Conservation (phyloP, 768 basidiomycete genomes). For the Boletus insuetus region DNA sequence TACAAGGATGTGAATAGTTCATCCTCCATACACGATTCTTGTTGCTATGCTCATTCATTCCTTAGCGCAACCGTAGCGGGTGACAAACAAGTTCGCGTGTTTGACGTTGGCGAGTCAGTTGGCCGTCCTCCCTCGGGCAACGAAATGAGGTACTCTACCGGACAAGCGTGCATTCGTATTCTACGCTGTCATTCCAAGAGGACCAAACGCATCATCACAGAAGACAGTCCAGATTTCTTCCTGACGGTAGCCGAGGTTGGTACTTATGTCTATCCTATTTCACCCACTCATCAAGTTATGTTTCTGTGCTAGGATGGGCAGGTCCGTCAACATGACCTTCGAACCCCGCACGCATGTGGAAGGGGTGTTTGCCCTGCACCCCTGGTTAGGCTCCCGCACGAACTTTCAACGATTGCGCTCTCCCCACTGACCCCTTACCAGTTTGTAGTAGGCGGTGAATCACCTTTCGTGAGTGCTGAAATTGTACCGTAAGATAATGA, state of each 20-base stretch:
- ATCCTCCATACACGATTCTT: constrained; percentile 11
- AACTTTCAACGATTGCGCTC: constrained; percentile 70
- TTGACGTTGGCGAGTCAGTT: constrained; percentile 56
- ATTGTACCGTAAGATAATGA: not conserved
- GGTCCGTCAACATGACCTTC: constrained; percentile 84
- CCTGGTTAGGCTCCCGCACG: constrained; percentile 59
- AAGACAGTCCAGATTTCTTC: constrained; percentile 75
- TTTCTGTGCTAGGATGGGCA: constrained; percentile 65
- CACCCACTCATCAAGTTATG: constrained; percentile 12
- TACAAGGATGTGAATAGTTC: constrained; percentile 62
- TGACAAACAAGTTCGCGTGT: constrained; percentile 74
- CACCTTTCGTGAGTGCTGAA: constrained; percentile 58
- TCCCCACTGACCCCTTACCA: constrained; percentile 81
- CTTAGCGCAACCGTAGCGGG: constrained; percentile 68
- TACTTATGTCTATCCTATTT: not conserved
- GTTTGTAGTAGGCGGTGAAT: constrained; percentile 81
- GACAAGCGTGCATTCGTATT: constrained; percentile 48
- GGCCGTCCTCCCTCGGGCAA: constrained; percentile 37
- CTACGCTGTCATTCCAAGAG: constrained; percentile 69
- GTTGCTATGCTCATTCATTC: constrained; percentile 7
- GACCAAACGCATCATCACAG: constrained; percentile 77
- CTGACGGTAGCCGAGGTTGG: constrained; percentile 76
- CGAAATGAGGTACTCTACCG: constrained; percentile 46
- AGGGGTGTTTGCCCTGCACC: constrained; percentile 62
- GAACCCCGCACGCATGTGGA: constrained; percentile 64